These are phyloP conservation scores for Prosopis cineraria DNA, from an alignment of 306 rosid genomes.

Conservation along the genomic window DNA sequence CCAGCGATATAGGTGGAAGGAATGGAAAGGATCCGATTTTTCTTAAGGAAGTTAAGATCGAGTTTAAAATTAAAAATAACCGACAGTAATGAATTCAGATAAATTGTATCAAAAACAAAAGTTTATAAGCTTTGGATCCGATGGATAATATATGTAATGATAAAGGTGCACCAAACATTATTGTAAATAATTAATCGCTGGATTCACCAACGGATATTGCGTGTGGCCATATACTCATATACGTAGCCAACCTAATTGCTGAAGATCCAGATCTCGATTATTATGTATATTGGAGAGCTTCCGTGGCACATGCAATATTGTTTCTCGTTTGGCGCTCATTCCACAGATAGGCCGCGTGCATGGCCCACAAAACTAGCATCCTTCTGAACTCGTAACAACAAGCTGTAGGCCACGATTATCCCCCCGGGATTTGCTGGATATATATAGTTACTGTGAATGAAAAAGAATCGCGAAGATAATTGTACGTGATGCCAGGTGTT, in stretches of 20 bases:
- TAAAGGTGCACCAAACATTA: not conserved
- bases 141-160: not conserved
- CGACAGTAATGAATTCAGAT: too few relatives aligned
- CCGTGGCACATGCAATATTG: not conserved
- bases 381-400: not conserved
- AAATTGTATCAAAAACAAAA: not conserved
- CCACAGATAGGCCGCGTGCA: not conserved
- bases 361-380: slow-evolving; percentile 32
- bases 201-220: slow-evolving; percentile 20
- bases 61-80: too few relatives aligned
- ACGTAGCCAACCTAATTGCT: slow-evolving; percentile 35
- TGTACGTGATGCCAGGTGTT: slow-evolving; percentile 15
- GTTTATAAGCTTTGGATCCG: not conserved
- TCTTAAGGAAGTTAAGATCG: too few relatives aligned
- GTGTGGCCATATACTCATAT: slow-evolving; percentile 50
- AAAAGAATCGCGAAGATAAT: not conserved
- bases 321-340: not conserved
- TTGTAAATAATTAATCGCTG: not conserved
- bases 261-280: not conserved
- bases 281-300: not conserved
- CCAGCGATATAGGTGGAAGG: too few relatives aligned
- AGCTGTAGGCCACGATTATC: not conserved
- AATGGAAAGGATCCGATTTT: too few relatives aligned
- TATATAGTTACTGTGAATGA: not conserved
- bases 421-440: not conserved